These are phyloP conservation scores for Dichotomocladium elegans DNA, from an alignment of 371 early-diverging fungal genomes.

Conservation along the genomic window DNA sequence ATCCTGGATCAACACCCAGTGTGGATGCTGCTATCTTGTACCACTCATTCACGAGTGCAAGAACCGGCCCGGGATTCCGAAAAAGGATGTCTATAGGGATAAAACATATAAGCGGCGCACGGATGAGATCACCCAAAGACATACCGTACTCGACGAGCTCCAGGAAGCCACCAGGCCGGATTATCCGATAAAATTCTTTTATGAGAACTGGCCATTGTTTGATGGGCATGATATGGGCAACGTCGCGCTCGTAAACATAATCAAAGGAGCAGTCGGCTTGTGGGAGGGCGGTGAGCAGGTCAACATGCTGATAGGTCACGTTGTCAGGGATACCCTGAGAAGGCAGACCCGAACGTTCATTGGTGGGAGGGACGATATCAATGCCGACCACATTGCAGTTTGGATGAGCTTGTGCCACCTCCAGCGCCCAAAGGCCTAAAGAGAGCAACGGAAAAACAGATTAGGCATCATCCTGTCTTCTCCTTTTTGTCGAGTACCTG, in stretches of 20 bases:
- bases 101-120: not conserved
- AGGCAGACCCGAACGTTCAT: not conserved
- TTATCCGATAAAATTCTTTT: conserved; percentile 34
- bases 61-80: conserved; percentile 32
- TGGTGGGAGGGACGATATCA: conserved; percentile 20
- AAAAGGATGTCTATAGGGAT: conserved; percentile 19
- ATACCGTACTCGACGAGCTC: conserved; percentile 42
- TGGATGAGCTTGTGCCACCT: conserved; percentile 21
- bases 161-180: conserved; percentile 45
- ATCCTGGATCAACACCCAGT: conserved; percentile 26
- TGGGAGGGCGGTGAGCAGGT: conserved; percentile 17
- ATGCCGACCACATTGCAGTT: conserved; percentile 26
- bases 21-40: conserved; percentile 23
- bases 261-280: conserved; percentile 55
- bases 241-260: conserved; percentile 56
- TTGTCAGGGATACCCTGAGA: conserved; percentile 6
- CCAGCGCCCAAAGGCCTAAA: conserved; percentile 24
- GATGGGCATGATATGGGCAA: conserved; percentile 35
- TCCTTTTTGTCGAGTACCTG: conserved; percentile 13
- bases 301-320: conserved; percentile 24
- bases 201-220: conserved; percentile 35
- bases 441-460: not conserved
- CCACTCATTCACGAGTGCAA: conserved; percentile 40
- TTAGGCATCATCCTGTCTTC: not conserved
- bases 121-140: not conserved